Evolutionary conservation across 768 basidiomycete species (phyloP), one percentile per base, ranked within the genome.

Genomic region (Ramaria sp.): DNA sequence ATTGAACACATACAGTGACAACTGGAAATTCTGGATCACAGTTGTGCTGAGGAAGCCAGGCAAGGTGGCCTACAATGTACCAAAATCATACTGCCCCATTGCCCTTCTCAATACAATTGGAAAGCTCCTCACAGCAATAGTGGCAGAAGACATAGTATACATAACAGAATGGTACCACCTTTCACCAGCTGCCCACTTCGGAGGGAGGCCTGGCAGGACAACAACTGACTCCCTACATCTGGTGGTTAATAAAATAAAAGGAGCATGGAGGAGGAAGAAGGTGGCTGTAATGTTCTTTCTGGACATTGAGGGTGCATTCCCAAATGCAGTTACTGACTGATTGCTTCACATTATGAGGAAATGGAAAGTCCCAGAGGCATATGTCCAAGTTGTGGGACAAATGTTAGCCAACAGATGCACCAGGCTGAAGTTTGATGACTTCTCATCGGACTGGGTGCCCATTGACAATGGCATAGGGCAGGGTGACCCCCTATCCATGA

Each of bases 201-300:
- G 67, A 13, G 65, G 63, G 13, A 18, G 66, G 20, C 65, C 65
- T 2, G 66, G 66, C 8, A 10, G 66, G 20, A 51, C 59, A n/a
- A 51, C 59, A n/a, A 65, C 63, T 1, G 66, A 69, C 58, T 55
- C 64, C 13, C 24, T 69, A 3, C 65, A 67, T 42, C 53, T 65
- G 1, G 58, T 75, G 0, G 62, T 67, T 4, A 52, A 68, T 3
- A 62, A 58, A 13, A 63, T 76, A 24, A 69, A 73, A 42, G 61
- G 65, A 1, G 67, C 69, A 0, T 76, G 63, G 65, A 45, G 59
- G 3, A 42, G 50, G 20, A 48, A 55, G 0, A n/a, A n/a, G n/a
- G n/a, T n/a, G n/a, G n/a, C n/a, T n/a, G n/a, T n/a, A n/a, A n/a
- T n/a, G n/a, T n/a, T n/a, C n/a, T n/a, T n/a, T n/a, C n/a, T n/a